Evolutionary conservation across 805 yeast species (phyloP), one percentile per base, ranked within the genome.

Genomic region (Kluyveromyces siamensis): DNA sequence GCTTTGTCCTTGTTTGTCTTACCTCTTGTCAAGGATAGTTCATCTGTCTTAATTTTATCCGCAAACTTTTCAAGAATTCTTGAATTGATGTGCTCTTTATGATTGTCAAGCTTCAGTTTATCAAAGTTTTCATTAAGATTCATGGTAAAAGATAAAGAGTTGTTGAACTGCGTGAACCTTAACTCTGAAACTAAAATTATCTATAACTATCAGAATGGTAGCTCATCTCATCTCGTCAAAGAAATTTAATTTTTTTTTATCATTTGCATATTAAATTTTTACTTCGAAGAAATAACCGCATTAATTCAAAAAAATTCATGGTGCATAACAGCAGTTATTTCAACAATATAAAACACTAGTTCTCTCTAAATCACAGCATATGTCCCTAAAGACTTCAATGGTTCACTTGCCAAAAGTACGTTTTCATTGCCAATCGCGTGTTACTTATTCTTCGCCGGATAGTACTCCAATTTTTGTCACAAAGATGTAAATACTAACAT

Each of bases 1-100:
- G 98, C 82, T 58, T 89, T 81, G 67, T 91, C 99, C 55, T 80
- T 82, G 47, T 79, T 77, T 0, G 76, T 72, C 55, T 83, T 78
- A 45, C 80, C 81, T 45, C 75, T 78, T 52, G 74, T 77, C 51
- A 70, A 65, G 46, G 77, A 71, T 46, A 79, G 70, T 50, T 77
- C 77, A 59, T 82, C 89, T 1, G 81, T 72, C 54, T 81, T 82
- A 61, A 84, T 84, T 52, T 75, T 79, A 47, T 78, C 76, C 0
- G 83, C 77, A 62, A 80, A 82, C 56, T 77, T 80, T n/a, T 76
- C 79, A 18, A 81, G 69, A 37, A 85, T 75, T 41, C 70, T 71
- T 2, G 74, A 72, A 48, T 76, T 75, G 45, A 72, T 74, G 48
- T 63, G 62, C 25, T 63, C 66, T 2, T 37, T 44, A 40, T 48